Conservation (phyloP, 1,284 basidiomycete species). For the Rhodotorula sp. region DNA sequence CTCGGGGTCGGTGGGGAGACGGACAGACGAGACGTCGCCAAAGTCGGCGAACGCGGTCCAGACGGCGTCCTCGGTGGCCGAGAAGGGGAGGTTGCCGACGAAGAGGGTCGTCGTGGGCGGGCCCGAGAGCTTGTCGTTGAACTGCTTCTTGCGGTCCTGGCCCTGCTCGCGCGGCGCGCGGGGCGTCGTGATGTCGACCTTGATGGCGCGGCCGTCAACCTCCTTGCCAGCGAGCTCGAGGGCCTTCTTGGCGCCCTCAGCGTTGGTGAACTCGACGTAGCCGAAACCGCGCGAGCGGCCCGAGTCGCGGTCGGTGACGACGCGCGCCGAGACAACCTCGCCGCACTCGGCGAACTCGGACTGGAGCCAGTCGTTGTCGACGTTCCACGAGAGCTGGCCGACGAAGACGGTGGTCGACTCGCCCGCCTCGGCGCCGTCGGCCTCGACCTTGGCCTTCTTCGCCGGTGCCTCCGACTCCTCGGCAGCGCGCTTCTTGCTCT, state of each 20-base stretch:
- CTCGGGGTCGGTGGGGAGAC: constrained; percentile 91
- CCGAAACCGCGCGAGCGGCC: constrained; percentile 90
- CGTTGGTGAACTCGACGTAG: constrained; percentile 79
- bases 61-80: constrained; percentile 76
- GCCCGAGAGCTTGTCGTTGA: constrained; percentile 57
- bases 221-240: constrained; percentile 75
- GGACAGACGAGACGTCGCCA: constrained; percentile 70
- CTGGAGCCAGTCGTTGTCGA: constrained; percentile 94
- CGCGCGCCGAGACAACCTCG: constrained; percentile 80
- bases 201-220: constrained; percentile 86
- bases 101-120: constrained; percentile 75
- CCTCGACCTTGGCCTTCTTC: constrained; percentile 81
- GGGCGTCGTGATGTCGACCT: constrained; percentile 76
- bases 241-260: constrained; percentile 71
- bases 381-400: constrained; percentile 92
- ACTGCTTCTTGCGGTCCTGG: constrained; percentile 56
- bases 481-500: constrained; percentile 71
- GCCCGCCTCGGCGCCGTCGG: constrained; percentile 51
- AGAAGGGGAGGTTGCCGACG: constrained; percentile 86
- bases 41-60: constrained; percentile 92
- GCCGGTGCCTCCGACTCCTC: constrained; percentile 60
- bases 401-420: constrained; percentile 80
- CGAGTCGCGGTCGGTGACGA: constrained; percentile 86
- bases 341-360: constrained; percentile 88
- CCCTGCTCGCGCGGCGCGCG: constrained; percentile 70